Evolutionary conservation across 2,329 filamentous ascomycete genomes (phyloP).

Genomic region (Colletotrichum siamense): DNA sequence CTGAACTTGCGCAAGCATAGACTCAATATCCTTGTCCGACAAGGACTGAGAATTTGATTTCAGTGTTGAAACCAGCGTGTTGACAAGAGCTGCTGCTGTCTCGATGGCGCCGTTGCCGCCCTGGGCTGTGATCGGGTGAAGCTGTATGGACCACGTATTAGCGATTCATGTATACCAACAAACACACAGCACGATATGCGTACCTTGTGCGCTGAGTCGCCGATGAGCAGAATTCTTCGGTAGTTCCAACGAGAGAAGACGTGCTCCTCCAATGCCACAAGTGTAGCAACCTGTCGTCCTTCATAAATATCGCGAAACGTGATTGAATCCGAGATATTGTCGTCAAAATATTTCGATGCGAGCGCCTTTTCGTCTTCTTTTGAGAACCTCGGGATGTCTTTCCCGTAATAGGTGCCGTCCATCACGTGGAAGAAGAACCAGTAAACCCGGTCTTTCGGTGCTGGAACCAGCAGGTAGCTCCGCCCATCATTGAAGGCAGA

Average conservation of each 20-base stretch:
- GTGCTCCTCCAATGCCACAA: constrained; percentile 32
- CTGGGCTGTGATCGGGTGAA: constrained; percentile 25
- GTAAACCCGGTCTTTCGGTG: constrained; percentile 32
- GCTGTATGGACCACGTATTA: neutral
- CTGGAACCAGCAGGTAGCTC: neutral
- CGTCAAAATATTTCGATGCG: constrained; percentile 22
- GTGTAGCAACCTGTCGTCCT: constrained; percentile 27
- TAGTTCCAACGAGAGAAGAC: constrained; percentile 42
- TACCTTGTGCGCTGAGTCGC: constrained; percentile 48
- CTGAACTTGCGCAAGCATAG: neutral
- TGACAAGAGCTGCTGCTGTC: constrained; percentile 23
- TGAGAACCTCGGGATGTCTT: constrained; percentile 37
- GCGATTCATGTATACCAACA: neutral
- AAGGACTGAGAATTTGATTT: neutral
- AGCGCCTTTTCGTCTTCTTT: constrained; percentile 34
- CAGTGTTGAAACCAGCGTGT: neutral
- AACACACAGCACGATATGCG: neutral
- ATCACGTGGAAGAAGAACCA: constrained; percentile 39
- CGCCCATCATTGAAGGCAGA: neutral
- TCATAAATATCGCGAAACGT: constrained; percentile 35
- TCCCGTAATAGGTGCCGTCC: constrained; percentile 27
- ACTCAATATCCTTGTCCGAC: neutral
- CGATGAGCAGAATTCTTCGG: constrained; percentile 41
- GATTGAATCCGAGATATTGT: constrained; percentile 26
- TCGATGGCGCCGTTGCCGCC: constrained; percentile 29